Evolutionary conservation across 805 yeast genomes (phyloP).

Genomic region (Barnettozyma siamensis): DNA sequence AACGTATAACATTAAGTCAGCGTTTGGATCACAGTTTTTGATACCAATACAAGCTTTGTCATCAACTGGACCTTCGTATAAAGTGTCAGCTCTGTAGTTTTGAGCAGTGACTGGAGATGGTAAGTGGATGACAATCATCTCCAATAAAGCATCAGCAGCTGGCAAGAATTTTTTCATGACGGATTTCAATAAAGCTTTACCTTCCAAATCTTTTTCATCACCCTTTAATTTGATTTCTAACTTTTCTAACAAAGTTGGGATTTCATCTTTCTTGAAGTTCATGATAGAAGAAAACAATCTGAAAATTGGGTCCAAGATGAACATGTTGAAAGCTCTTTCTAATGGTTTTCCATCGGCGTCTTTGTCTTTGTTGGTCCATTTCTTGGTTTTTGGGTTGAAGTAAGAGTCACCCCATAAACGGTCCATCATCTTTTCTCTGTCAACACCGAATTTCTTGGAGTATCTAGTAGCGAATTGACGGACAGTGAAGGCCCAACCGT

Average conservation of each 20-base stretch:
- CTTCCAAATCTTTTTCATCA: slow-evolving; percentile 97
- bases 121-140: slow-evolving; percentile 96
- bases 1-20: slow-evolving; percentile 97
- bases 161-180: slow-evolving; percentile 99
- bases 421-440: slow-evolving; percentile 96
- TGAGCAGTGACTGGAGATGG: slow-evolving; percentile 99
- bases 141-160: slow-evolving; percentile 99
- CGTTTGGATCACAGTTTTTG: slow-evolving; percentile 97
- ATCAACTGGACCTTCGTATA: slow-evolving; percentile 97
- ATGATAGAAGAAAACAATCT: slow-evolving; percentile 93
- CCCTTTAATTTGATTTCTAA: slow-evolving; percentile 90
- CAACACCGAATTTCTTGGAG: slow-evolving; percentile 99
- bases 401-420: slow-evolving; percentile 99
- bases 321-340: slow-evolving; percentile 99
- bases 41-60: slow-evolving; percentile 88
- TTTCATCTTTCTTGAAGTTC: slow-evolving; percentile 99
- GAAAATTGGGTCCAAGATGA: slow-evolving; percentile 98
- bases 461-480: slow-evolving; percentile 98
- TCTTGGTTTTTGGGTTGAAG: slow-evolving; percentile 99
- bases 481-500: slow-evolving; percentile 99
- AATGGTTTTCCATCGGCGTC: slow-evolving; percentile 93
- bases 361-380: slow-evolving; percentile 95
- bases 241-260: slow-evolving; percentile 85
- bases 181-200: slow-evolving; percentile 96
- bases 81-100: slow-evolving; percentile 97